Base-by-base conservation (phyloP, 305 asterid species). In the Fraxinus sp. region DNA sequence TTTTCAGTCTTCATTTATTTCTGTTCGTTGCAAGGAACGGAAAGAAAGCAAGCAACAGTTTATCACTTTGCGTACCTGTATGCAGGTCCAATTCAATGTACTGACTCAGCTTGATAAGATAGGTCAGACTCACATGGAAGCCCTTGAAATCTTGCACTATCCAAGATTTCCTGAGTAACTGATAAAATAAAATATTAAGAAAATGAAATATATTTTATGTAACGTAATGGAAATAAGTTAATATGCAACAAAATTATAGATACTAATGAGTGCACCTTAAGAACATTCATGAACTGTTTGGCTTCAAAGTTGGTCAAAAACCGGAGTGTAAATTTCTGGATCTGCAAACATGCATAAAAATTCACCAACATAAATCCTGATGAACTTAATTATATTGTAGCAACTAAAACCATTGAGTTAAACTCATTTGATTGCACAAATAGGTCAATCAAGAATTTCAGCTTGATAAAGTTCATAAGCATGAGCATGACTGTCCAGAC, bases 271-370 rank as follows among this genome's bases (percentile, higher is more conserved):
- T 75, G 81, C 77, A 96, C 99, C 98, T 94, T 93, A 87, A 93
- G 86, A 79, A 82, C 73, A 82, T 73, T 77, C 86, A 91, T 90
- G 87, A 96, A 96, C 28, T 86, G 87, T 79, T 88, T 94, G 64
- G 92, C 85, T 79, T 93, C 97, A 70, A 72, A 26, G 75, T 72
- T 33, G 33, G 91, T 80, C 22, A 77, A 83, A 83, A 96, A 96
- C 84, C 90, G 86, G 87, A 96, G 52, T 77, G 86, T 92, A 75
- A 96, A 96, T 88, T 91, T 94, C 87, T 96, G 92, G 62, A 87
- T 85, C 99, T 96, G 97, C 86, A 84, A 80, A 74, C 79, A 79
- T 73, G 79, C 77, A 80, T 4, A 73, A 80, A 75, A 46, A 36
- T 28, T 55, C 52, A 32, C 36, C 20, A 30, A 64, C 52, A 20